Conservation (phyloP, 257 asterid species). For the Ilex aquifolium region DNA sequence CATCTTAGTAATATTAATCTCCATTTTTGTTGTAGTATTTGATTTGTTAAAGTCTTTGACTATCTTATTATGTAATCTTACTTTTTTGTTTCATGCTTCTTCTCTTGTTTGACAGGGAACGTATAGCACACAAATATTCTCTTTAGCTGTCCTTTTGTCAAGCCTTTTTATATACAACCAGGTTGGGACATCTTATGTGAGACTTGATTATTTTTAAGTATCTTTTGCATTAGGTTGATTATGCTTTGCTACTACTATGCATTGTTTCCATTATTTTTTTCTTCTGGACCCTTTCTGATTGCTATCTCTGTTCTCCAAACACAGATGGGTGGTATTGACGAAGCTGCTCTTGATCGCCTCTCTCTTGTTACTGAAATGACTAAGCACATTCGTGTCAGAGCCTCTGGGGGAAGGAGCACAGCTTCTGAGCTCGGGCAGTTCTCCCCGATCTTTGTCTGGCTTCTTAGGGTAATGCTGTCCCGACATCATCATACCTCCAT, state of each 20-base stretch:
- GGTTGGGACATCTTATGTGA: conserved; percentile 34
- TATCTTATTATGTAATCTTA: neutral
- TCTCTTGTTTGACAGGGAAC: conserved; percentile 67
- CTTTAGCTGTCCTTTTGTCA: conserved; percentile 92
- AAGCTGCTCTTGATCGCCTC: conserved; percentile 96
- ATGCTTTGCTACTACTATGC: neutral
- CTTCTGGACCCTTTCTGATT: neutral
- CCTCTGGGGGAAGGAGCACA: conserved; percentile 77
- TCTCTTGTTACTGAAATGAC: conserved; percentile 99
- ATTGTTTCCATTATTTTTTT: neutral
- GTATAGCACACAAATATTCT: conserved; percentile 92
- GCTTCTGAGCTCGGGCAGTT: conserved; percentile 94
- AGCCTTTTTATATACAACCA: conserved; percentile 97
- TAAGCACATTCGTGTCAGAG: conserved; percentile 95
- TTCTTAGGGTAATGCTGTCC: conserved; percentile 70
- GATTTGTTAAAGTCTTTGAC: neutral
- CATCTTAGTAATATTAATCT: neutral
- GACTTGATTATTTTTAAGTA: neutral
- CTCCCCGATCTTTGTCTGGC: conserved; percentile 97
- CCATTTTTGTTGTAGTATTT: neutral
- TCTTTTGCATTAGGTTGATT: neutral
- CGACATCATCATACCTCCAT: neutral
- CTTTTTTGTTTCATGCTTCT: conserved; percentile 8
- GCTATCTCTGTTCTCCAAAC: conserved; percentile 6
- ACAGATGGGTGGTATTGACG: conserved; percentile 99